A percentile compares a stretch with the other conserved stretches of the same genome.
Conservation (phyloP, 2,329 filamentous ascomycete species). For the Fusarium pseudonygamai region DNA sequence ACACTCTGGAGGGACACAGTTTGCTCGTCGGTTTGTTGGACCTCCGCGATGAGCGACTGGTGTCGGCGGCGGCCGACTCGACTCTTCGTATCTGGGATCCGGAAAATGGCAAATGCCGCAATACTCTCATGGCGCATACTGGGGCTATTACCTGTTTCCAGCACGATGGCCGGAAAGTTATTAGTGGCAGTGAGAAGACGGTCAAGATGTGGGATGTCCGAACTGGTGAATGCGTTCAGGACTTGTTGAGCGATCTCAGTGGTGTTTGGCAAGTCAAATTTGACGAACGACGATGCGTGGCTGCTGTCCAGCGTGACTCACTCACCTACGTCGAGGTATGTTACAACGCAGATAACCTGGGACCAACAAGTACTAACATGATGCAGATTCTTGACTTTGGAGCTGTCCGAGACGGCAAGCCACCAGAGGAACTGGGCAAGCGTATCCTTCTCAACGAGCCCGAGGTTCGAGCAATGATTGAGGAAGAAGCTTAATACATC, state of each 20-base stretch:
- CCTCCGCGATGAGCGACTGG: constrained; percentile 86
- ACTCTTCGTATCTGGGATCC: constrained; percentile 98
- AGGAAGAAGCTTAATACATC: constrained; percentile 52
- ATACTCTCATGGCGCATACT: constrained; percentile 90
- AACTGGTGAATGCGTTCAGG: constrained; percentile 90
- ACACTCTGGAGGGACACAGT: constrained; percentile 91
- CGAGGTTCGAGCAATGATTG: constrained; percentile 62
- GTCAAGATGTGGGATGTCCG: constrained; percentile 99
- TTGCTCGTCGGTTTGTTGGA: constrained; percentile 93
- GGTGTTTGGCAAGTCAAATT: constrained; percentile 99
- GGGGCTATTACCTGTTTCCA: constrained; percentile 99
- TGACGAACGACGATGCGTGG: constrained; percentile 93
- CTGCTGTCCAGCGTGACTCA: constrained; percentile 91
- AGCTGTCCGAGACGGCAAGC: constrained; percentile 86
- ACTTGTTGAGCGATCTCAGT: constrained; percentile 90
- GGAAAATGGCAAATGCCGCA: constrained; percentile 89
- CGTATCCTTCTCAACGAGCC: constrained; percentile 74
- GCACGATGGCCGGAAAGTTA: constrained; percentile 95
- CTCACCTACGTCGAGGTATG: constrained; percentile 95
- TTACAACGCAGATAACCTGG: constrained; percentile 1
- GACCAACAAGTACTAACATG: background rate
- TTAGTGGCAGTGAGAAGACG: constrained; percentile 93
- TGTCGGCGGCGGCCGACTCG: constrained; percentile 94
- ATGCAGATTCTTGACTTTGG: constrained; percentile 94
- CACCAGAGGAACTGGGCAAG: constrained; percentile 78